Conservation (phyloP, 179 eudicot species). For the Beta macrorhiza region DNA sequence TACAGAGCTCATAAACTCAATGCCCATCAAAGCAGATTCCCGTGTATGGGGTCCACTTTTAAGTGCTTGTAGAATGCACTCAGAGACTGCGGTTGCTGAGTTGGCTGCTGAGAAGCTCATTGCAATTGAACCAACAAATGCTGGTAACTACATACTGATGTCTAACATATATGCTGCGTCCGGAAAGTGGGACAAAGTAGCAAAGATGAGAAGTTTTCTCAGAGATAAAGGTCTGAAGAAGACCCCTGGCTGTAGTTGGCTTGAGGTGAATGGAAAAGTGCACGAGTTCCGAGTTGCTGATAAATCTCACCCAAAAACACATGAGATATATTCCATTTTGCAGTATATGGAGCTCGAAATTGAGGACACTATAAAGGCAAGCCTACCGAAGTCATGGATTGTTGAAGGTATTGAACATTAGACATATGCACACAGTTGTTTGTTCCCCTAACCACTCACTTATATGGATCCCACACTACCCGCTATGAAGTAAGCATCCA, state of each 20-base stretch:
- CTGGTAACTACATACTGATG: conserved; percentile 40
- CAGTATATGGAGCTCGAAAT: conserved; percentile 35
- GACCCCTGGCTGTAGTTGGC: conserved; percentile 44
- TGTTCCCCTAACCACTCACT: neutral
- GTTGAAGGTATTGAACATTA: conserved; percentile 10
- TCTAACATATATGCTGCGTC: conserved; percentile 44
- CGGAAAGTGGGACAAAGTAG: conserved; percentile 46
- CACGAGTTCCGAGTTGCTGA: conserved; percentile 47
- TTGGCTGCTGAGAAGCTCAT: conserved; percentile 41
- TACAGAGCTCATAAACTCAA: conserved; percentile 33
- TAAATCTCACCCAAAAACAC: conserved; percentile 39
- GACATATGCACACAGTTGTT: neutral
- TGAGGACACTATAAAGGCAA: conserved; percentile 17
- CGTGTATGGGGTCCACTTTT: conserved; percentile 42
- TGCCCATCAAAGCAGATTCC: conserved; percentile 40
- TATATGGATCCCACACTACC: too few species aligned
- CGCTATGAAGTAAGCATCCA: too few species aligned
- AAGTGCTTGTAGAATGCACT: conserved; percentile 41
- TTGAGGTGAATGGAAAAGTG: conserved; percentile 36
- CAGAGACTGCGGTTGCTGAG: conserved; percentile 35
- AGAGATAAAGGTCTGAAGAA: conserved; percentile 42
- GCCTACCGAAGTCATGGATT: conserved; percentile 5
- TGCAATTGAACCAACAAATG: conserved; percentile 38
- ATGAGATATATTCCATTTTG: conserved; percentile 32
- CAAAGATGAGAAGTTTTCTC: conserved; percentile 39